Conservation (phyloP, 345 rosid genomes). For the Pugionium dolabratum region DNA sequence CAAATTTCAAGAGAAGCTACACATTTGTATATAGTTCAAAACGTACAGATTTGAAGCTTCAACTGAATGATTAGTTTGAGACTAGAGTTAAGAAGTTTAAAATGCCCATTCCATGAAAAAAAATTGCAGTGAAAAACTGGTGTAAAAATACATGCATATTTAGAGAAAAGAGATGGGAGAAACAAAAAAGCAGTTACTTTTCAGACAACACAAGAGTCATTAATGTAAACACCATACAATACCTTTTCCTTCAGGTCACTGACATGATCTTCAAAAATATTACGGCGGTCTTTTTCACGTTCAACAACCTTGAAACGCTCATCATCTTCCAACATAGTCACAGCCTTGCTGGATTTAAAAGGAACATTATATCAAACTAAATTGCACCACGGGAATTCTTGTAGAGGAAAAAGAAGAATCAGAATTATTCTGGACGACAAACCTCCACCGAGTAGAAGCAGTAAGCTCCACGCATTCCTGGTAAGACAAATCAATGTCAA, state of each 20-base stretch:
- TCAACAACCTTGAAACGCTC: constrained; percentile 86
- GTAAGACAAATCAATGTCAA: constrained; percentile 27
- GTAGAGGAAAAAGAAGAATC: constrained; percentile 4
- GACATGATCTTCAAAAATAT: constrained; percentile 69
- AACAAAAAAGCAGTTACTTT: constrained; percentile 21
- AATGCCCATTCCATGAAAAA: constrained; percentile 1
- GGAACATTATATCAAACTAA: constrained; percentile 23
- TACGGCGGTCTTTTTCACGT: constrained; percentile 88
- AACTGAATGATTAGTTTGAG: no score
- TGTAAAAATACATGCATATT: constrained; percentile 13
- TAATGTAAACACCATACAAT: no score
- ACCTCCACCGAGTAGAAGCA: constrained; percentile 90
- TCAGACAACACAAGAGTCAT: constrained; percentile 18
- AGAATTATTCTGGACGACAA: constrained; percentile 39
- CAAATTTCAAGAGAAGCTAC: constrained; percentile 9
- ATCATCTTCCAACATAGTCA: constrained; percentile 70
- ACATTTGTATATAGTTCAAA: constrained; percentile 7
- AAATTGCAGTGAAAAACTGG: constrained; percentile 3
- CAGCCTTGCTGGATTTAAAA: constrained; percentile 69
- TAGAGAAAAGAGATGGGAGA: constrained; percentile 2
- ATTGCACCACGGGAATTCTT: constrained; percentile 21
- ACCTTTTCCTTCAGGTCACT: constrained; percentile 77
- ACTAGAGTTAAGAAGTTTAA: no score
- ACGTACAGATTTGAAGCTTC: constrained; percentile 4
- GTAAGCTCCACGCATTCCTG: constrained; percentile 81